Evolutionary conservation across 192 early-diverging fungal genomes (phyloP).

Genomic region (Rhizophagus clarus): DNA sequence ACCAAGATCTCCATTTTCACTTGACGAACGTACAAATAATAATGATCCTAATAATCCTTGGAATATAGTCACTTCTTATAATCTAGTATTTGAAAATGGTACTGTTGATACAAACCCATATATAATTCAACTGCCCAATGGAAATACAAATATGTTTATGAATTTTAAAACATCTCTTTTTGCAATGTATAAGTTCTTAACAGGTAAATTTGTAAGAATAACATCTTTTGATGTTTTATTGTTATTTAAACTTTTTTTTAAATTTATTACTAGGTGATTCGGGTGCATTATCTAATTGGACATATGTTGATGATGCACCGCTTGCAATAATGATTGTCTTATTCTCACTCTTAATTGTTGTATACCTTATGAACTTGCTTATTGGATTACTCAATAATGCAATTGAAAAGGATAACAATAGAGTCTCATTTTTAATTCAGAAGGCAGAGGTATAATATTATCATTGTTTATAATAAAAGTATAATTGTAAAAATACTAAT

Average conservation of each 20-base stretch:
- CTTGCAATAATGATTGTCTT: too few relatives aligned
- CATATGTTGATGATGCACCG: too few relatives aligned
- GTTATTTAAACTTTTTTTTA: neutral
- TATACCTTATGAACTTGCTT: too few relatives aligned
- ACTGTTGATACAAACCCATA: neutral
- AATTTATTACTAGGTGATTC: neutral
- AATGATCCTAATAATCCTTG: conserved; percentile 13
- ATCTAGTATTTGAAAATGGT: neutral
- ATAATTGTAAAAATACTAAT: too few relatives aligned
- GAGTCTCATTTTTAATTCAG: too few relatives aligned
- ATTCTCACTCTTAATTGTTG: too few relatives aligned
- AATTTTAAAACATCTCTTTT: neutral
- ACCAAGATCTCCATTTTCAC: neutral
- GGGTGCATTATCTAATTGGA: neutral
- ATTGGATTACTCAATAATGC: too few relatives aligned
- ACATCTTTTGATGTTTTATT: neutral
- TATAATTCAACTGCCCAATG: neutral
- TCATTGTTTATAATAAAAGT: too few relatives aligned
- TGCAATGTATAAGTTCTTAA: neutral
- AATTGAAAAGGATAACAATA: too few relatives aligned
- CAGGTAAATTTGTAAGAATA: neutral
- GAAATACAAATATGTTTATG: neutral
- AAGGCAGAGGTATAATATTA: neutral
- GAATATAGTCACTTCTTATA: neutral
- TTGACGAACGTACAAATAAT: neutral